Evolutionary conservation across 495 filamentous ascomycete species (phyloP).

Genomic region (Talaromyces borbonicus): DNA sequence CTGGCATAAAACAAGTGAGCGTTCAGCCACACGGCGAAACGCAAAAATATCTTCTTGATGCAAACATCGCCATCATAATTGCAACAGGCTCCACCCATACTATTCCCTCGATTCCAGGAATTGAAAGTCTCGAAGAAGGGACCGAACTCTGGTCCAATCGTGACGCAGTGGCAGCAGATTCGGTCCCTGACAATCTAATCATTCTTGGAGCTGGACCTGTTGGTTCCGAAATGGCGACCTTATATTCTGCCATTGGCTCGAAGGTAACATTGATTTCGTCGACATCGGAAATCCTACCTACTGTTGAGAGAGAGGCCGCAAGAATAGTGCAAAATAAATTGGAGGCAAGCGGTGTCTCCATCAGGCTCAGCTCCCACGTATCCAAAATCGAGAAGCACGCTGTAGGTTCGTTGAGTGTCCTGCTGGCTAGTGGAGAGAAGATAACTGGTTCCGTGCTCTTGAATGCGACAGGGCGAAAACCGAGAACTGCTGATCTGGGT

Average conservation of each 20-base stretch:
- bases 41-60: neutral
- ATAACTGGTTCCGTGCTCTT: neutral
- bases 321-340: neutral
- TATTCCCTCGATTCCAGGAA: neutral
- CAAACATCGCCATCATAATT: neutral
- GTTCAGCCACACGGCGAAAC: neutral
- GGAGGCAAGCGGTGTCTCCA: neutral
- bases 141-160: neutral
- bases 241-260: constrained; percentile 1
- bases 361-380: neutral
- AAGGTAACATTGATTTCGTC: neutral
- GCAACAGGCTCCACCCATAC: neutral
- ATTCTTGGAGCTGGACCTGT: neutral
- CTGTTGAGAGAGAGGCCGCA: neutral
- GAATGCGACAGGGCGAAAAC: neutral
- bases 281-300: neutral
- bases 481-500: neutral
- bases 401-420: neutral
- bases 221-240: neutral
- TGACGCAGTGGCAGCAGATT: neutral
- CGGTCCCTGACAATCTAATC: neutral
- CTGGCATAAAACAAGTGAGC: neutral
- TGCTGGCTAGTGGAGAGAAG: neutral
- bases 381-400: neutral
- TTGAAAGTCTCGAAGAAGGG: neutral